Evolutionary conservation across 208 protist genomes (phyloP).

Genomic region (Leishmania braziliensis): DNA sequence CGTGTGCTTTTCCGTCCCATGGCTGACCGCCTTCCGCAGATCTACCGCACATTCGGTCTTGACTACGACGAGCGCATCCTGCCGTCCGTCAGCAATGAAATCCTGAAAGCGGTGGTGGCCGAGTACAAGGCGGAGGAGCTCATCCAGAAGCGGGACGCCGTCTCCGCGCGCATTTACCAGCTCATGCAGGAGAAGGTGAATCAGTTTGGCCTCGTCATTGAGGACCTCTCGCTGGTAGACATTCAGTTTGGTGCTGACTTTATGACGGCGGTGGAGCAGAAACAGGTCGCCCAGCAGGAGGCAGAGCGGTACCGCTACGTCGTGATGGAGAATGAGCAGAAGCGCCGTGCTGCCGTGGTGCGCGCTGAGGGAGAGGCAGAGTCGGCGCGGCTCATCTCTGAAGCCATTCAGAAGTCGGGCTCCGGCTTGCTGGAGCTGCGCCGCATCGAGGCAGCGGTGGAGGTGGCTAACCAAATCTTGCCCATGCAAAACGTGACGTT

Average conservation of each 20-base stretch:
- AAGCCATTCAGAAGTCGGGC: slow-evolving; percentile 84
- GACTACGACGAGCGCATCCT: slow-evolving; percentile 98
- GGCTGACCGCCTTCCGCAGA: slow-evolving; percentile 81
- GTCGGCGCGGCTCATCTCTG: slow-evolving; percentile 92
- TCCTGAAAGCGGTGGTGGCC: slow-evolving; percentile 95
- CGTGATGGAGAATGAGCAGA: slow-evolving; percentile 96
- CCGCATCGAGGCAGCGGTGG: slow-evolving; percentile 95
- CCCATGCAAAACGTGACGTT: slow-evolving; percentile 85
- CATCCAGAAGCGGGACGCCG: slow-evolving; percentile 97
- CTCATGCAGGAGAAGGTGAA: slow-evolving; percentile 95
- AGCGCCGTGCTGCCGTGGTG: slow-evolving; percentile 93
- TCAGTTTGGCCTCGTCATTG: slow-evolving; percentile 97
- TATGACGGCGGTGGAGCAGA: slow-evolving; percentile 96
- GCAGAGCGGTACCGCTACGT: slow-evolving; percentile 95
- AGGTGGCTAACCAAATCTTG: slow-evolving; percentile 93
- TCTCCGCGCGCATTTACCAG: slow-evolving; percentile 91
- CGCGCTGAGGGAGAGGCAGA: slow-evolving; percentile 95
- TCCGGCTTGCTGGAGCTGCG: slow-evolving; percentile 93
- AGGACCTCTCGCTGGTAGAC: slow-evolving; percentile 98
- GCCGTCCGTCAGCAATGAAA: slow-evolving; percentile 97
- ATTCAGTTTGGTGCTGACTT: slow-evolving; percentile 96
- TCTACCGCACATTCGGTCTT: slow-evolving; percentile 91
- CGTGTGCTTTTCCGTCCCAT: slow-evolving; percentile 91
- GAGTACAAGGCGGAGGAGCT: slow-evolving; percentile 99
- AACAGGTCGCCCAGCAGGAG: slow-evolving; percentile 98